Evolutionary conservation across 2,329 filamentous ascomycete species (phyloP), one percentile per base, ranked within the genome.

Genomic region (Blastomyces gilchristii): DNA sequence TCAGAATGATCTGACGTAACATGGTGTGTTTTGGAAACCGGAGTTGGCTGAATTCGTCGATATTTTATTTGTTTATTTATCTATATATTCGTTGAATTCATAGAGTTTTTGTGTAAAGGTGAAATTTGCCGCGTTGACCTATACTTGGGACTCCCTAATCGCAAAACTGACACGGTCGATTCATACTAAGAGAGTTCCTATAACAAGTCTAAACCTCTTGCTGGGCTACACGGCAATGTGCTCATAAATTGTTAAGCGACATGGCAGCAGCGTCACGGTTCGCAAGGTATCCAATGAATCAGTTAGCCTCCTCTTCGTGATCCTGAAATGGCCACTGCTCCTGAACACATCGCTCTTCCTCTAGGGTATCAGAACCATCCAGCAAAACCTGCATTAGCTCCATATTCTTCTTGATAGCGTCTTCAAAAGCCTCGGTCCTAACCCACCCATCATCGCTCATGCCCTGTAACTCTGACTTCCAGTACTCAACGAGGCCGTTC

Each of bases 401-500:
- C 58, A 31, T 18, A 60, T 57, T 63, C 25, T 43, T 61, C 57
- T 62, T 58, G 18, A 61, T 34, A 12, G 43, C 61, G 8, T 64
- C 50, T 12, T 62, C 63, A 37, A 58, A 63, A 16, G 47, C 50
- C 43, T 63, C 63, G 25, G 49, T 58, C 58, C 63, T 57, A 41
- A 65, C 43, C 58, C 58, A 59, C 2, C 58, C 61, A 61, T 65
- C 61, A 50, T 63, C 39, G 28, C 47, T 41, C 50, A 43, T 25
- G 22, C 59, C 28, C 58, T 56, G 28, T 22, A 39, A 4, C 53
- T 56, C 53, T 39, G 53, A 56, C 31, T 56, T 56, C 66, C 67
- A 70, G n/a, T 71, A 47, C 22, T 63, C 63, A 22, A 69, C 64
- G 8, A 69, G 60, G 6, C 5, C 45, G 60, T 71, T 70, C 25